phyloP scores from a whole-genome alignment of 768 basidiomycete species.

The Mycena rebaudengoi region DNA sequence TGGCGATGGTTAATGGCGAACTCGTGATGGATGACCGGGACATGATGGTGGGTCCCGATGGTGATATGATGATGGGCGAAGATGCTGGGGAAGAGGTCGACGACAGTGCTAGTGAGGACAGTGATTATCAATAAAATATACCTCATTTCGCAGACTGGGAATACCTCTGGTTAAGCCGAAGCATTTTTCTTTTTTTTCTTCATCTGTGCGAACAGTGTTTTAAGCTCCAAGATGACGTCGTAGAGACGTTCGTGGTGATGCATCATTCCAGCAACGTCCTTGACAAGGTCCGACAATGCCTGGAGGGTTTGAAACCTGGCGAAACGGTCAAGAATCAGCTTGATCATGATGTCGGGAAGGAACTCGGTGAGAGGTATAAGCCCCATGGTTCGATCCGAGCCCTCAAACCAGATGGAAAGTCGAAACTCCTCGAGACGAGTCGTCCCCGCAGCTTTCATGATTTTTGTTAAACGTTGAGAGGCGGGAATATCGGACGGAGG shows the following conservation, averaged over 20 bases:
- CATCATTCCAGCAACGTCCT: background rate
- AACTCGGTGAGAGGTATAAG: slow-evolving; percentile 1
- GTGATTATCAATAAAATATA: background rate
- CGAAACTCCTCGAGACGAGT: background rate
- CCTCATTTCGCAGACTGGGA: background rate
- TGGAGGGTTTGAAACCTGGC: background rate
- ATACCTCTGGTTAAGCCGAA: too few relatives aligned
- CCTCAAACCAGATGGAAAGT: background rate
- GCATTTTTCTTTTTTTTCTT: background rate
- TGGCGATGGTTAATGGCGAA: background rate
- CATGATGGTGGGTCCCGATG: background rate
- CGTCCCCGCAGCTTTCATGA: background rate
- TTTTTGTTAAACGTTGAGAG: background rate
- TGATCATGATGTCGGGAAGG: background rate
- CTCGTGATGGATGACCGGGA: background rate
- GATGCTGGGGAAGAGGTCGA: background rate
- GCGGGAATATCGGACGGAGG: background rate
- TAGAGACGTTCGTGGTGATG: background rate
- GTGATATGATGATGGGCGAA: background rate
- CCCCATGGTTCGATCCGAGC: background rate
- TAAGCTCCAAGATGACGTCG: background rate
- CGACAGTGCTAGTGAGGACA: background rate
- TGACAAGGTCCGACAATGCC: background rate
- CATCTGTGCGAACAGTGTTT: background rate
- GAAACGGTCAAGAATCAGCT: background rate